phyloP scores from a whole-genome alignment of 805 yeast species.

The Metschnikowia gelsemii region DNA sequence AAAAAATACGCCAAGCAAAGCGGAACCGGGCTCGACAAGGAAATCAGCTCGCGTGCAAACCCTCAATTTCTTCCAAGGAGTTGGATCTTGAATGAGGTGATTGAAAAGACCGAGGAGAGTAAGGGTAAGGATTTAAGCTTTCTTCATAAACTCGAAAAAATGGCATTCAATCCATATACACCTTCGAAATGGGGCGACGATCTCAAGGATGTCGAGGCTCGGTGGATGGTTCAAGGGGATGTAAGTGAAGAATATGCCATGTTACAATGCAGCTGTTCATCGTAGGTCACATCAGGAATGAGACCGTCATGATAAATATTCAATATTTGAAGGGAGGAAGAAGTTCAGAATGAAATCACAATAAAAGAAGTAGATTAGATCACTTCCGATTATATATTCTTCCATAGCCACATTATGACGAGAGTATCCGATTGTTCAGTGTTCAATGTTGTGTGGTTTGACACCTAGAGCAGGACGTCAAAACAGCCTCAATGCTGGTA shows the following conservation, averaged over 20 bases:
- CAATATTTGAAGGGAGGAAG: too few species aligned
- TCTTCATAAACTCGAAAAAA: conserved; percentile 60
- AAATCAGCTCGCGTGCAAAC: conserved; percentile 50
- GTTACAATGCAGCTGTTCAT: conserved; percentile 74
- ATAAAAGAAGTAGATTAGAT: too few species aligned
- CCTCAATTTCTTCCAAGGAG: conserved; percentile 82
- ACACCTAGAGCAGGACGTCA: too few species aligned
- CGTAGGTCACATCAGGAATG: conserved; percentile 4
- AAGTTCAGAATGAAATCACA: too few species aligned
- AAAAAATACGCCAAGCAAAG: conserved; percentile 40
- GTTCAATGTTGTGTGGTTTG: too few species aligned
- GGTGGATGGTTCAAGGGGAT: conserved; percentile 53
- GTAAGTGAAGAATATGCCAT: conserved; percentile 54
- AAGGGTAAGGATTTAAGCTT: conserved; percentile 47
- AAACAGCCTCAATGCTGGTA: too few species aligned
- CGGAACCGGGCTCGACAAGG: conserved; percentile 36
- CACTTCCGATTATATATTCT: too few species aligned
- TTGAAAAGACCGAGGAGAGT: conserved; percentile 53
- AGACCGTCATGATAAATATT: too few species aligned
- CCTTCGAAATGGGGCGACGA: conserved; percentile 64
- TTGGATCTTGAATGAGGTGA: conserved; percentile 85
- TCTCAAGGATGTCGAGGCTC: conserved; percentile 53
- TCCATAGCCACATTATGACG: too few species aligned
- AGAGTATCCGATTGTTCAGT: too few species aligned
- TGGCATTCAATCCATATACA: conserved; percentile 78